These are phyloP conservation scores for Neurospora pannonica DNA, from an alignment of 495 filamentous ascomycete genomes.

Conservation along the genomic window DNA sequence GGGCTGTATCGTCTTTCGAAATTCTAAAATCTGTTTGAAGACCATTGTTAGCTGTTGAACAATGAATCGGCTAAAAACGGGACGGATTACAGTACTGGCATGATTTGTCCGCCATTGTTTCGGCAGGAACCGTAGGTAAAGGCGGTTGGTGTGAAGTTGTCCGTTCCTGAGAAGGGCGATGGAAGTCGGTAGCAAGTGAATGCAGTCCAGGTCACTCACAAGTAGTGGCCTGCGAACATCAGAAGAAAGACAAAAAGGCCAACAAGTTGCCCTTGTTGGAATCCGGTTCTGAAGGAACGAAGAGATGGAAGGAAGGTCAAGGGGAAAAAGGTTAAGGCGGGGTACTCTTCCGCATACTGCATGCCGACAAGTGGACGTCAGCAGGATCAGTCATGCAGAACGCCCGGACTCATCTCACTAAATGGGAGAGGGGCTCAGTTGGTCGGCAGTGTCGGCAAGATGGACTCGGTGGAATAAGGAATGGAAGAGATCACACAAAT, in stretches of 20 bases:
- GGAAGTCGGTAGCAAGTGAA: not conserved
- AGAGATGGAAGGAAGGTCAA: not conserved
- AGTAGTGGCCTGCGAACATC: not conserved
- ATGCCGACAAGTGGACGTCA: not conserved
- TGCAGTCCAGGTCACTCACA: not conserved
- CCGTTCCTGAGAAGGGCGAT: not conserved
- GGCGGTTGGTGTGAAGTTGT: not conserved
- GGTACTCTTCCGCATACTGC: not conserved
- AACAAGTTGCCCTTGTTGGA: not conserved
- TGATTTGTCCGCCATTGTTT: not conserved
- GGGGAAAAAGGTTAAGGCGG: not conserved
- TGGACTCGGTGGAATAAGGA: not conserved
- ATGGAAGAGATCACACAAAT: not conserved
- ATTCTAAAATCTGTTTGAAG: not conserved
- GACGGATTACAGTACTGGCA: not conserved
- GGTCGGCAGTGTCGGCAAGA: not conserved
- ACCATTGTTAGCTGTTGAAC: not conserved
- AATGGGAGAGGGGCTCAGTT: not conserved
- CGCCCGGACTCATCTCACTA: not conserved
- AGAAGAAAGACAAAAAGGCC: not conserved
- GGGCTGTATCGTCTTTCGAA: not conserved
- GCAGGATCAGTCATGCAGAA: not conserved
- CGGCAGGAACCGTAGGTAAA: not conserved
- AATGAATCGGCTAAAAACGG: no score
- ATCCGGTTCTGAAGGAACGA: not conserved